Conservation (phyloP, 2,329 filamentous ascomycete genomes). For the Botrytis paeoniae region DNA sequence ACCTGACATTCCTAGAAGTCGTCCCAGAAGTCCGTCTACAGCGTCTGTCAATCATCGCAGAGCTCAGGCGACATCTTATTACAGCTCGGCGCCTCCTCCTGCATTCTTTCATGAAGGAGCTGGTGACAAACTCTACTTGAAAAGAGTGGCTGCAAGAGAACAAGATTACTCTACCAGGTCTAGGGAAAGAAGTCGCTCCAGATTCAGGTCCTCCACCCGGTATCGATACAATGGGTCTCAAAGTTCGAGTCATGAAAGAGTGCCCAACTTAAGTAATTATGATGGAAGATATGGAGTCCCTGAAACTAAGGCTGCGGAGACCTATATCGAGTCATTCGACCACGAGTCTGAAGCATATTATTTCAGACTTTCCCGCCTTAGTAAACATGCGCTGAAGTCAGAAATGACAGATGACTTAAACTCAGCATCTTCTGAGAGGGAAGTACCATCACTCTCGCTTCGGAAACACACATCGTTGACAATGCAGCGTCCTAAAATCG, state of each 20-base stretch:
- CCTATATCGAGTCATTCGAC: background rate
- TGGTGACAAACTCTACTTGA: background rate
- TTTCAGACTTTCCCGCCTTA: slow-evolving; percentile 8
- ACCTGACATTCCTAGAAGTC: background rate
- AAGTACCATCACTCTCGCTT: background rate
- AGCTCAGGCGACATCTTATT: background rate
- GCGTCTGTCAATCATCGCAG: background rate
- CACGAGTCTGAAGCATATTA: slow-evolving; percentile 4
- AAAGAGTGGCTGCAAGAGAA: background rate
- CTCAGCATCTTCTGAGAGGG: background rate
- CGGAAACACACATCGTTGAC: background rate
- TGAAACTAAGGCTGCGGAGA: background rate
- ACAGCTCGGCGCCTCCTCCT: background rate
- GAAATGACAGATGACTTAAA: background rate
- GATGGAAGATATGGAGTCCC: background rate
- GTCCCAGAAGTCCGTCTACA: background rate
- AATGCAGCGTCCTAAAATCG: background rate
- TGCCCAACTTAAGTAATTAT: background rate
- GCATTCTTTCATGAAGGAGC: background rate
- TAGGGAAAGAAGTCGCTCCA: background rate
- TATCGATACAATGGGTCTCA: background rate
- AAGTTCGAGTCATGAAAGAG: slow-evolving; percentile 1
- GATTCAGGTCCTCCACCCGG: background rate
- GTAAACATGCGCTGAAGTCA: background rate
- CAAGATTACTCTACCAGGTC: background rate